Evolutionary conservation across 257 asterid genomes (phyloP), one percentile per base, ranked within the genome.

Genomic region (Lycium barbarum): DNA sequence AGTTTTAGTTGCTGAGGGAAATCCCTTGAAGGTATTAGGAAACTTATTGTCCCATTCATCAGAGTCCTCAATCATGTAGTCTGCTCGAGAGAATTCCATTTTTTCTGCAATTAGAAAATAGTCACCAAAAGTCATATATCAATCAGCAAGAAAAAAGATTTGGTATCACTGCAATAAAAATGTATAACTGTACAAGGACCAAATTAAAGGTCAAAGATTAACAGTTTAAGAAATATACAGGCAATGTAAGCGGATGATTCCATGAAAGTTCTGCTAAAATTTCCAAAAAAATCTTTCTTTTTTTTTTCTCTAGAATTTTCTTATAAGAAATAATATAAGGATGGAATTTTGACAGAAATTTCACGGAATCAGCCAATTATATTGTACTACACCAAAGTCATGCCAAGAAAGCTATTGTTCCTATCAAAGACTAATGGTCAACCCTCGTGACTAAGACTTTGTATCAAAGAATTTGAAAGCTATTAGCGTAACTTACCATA

Each of bases 51-150:
- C 47, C 73, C 73, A 35, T 12, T 26, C 7, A 3, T 62, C 26
- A 76, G 45, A 26, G 63, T 15, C 62, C 12, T 47, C 62, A 47
- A 12, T 74, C 20, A 7, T 53, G 40, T 74, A 3, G 40, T 53
- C 33, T 76, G 47, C 15, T 53, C 7, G 47, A 76, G 49, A 53
- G 63, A 51, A 22, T 14, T 76, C 82, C 82, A 76, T 76, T 22
- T 53, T 26, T 76, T 53, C 82, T 76, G 82, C 82, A 4, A 51
- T 53, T 26, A 76, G 63, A 53, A 22, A 76, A 74, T 45, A 51
- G 82, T 76, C 65, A 76, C 45, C 43, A 2, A 76, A 68, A 68
- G 22, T 68, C 18, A 15, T 36, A 38, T 17, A 70, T 70, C 54
- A 38, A 70, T 70, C 54, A 38, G 78, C 78, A 17, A 35, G 4